These are phyloP conservation scores for Talaromyces sp. DNA, from an alignment of 2,329 filamentous ascomycete species.

Conservation along the genomic window DNA sequence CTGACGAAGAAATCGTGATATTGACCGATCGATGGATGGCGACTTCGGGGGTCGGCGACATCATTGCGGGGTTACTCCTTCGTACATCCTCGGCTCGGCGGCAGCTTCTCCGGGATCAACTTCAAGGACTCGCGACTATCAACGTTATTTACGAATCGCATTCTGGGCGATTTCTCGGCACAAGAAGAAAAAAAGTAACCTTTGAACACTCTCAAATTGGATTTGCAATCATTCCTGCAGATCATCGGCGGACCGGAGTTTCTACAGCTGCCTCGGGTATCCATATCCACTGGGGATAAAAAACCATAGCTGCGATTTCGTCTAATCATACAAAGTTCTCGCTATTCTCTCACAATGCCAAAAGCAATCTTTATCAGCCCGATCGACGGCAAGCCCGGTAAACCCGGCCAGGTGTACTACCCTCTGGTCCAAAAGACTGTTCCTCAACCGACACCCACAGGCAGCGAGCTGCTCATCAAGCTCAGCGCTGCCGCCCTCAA, in stretches of 20 bases:
- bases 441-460: conserved; percentile 59
- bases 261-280: background rate
- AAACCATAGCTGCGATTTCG: background rate
- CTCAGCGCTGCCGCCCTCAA: conserved; percentile 81
- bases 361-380: conserved; percentile 41
- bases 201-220: background rate
- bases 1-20: background rate
- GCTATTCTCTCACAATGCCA: conserved; percentile 30
- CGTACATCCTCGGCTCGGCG: background rate
- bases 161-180: background rate
- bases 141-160: too few species aligned
- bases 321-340: background rate
- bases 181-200: background rate
- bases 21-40: background rate
- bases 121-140: too few species aligned
- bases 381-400: conserved; percentile 60
- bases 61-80: background rate
- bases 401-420: conserved; percentile 78
- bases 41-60: background rate
- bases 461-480: conserved; percentile 67
- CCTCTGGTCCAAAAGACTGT: conserved; percentile 53
- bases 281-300: background rate
- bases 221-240: background rate
- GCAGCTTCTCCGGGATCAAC: background rate
- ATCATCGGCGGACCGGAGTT: background rate